Base-by-base conservation (phyloP, 1,284 basidiomycete species). In the Chalciporus sp. region DNA sequence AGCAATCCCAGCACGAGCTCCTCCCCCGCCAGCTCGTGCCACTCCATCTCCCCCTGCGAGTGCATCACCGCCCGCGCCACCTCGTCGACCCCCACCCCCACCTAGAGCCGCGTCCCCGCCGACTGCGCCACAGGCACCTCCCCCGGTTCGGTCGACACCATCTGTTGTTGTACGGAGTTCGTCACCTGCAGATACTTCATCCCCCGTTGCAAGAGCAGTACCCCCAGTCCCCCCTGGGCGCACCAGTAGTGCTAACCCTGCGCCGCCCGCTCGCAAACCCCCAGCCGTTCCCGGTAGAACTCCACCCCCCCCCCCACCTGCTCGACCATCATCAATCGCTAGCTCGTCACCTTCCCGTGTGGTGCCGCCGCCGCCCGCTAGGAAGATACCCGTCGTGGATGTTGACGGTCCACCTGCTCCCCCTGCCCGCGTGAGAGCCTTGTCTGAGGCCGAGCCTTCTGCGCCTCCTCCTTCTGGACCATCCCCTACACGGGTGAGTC, bases 351-450 rank as follows among this genome's bases (percentile, higher is more conserved):
- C 69, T 33, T 53, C 61, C 16, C 64, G 74, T 48, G 52, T 35
- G 10, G 63, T 55, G 11, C 75, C 70, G 31, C 62, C 58, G 26
- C 66, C 65, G 23, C 74, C 72, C 23, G 51, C 52, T 28, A 62
- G 71, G 19, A 72, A 62, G 47, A 46, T 12, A 16, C 66, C 53
- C 23, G 54, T 58, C 46, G 28, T 63, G 49, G 51, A 68, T 42
- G 28, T 63, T 49, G 52, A 69, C 61, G 59, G 66, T 20, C 71
- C 73, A 3, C 72, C 77, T 46, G 67, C 66, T 26, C 73, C 77
- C 10, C 77, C 80, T 5, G 61, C 61, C 17, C 76, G 80, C 26
- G 64, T 70, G 43, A 73, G 74, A 44, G 68, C 62, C 55, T 43
- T 67, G 51, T 67, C 65, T 60, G 68, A 67, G 60, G 58, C 57